Conservation (phyloP, 129 eudicot genomes). For the Tagetes erecta region DNA sequence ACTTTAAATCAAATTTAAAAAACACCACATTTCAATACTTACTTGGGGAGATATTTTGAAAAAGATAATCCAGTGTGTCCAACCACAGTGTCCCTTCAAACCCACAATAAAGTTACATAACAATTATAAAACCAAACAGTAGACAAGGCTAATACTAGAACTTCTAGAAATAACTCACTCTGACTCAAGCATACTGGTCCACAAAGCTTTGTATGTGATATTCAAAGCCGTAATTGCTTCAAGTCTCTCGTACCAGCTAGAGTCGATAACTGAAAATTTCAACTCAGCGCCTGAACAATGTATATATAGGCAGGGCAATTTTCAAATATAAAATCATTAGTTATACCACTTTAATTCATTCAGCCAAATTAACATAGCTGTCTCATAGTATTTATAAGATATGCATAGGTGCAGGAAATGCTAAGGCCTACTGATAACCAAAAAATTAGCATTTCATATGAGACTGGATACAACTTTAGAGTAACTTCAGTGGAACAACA, state of each 20-base stretch:
- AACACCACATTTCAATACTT: conserved; percentile 32
- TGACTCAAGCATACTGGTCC: conserved; percentile 46
- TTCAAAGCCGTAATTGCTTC: conserved; percentile 60
- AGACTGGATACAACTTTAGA: neutral
- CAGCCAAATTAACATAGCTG: conserved; percentile 1
- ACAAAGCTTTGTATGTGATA: conserved; percentile 59
- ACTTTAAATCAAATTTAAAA: neutral
- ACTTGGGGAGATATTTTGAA: conserved; percentile 60
- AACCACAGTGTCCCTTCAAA: conserved; percentile 31
- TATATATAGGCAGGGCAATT: conserved; percentile 11
- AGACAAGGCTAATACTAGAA: neutral
- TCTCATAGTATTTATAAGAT: conserved; percentile 13
- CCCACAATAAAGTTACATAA: conserved; percentile 23
- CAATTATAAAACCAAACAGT: neutral
- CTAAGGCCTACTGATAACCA: neutral
- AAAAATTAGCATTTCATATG: neutral
- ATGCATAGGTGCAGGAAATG: neutral
- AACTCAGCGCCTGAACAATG: conserved; percentile 50
- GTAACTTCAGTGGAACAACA: neutral
- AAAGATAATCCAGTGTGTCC: conserved; percentile 26
- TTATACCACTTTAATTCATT: conserved; percentile 16
- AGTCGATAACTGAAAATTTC: conserved; percentile 45
- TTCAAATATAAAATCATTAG: conserved; percentile 8
- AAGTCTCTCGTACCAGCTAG: conserved; percentile 50
- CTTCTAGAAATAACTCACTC: conserved; percentile 46